These are phyloP conservation scores for Erythrophleum ivorense DNA, from an alignment of 331 rosid genomes.

Conservation along the genomic window DNA sequence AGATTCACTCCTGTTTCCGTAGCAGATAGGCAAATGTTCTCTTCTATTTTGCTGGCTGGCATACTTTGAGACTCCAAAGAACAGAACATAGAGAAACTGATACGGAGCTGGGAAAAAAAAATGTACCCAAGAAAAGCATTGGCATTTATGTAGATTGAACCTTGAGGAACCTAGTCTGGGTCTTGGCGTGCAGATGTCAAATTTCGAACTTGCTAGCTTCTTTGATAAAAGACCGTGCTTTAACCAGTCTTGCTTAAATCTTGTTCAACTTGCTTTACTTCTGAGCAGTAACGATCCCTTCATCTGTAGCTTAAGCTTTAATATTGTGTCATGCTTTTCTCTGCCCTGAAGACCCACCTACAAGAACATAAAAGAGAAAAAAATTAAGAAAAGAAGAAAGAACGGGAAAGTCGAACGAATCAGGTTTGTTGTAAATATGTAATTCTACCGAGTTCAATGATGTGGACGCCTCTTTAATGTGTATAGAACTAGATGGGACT, in stretches of 20 bases:
- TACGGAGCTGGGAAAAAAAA: not conserved
- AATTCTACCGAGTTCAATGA: no score
- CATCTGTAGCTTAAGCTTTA: constrained; percentile 18
- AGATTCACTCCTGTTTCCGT: constrained; percentile 2
- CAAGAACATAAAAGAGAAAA: no score
- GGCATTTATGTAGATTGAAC: constrained; percentile 52
- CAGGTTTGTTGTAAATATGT: no score
- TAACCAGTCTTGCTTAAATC: constrained; percentile 49
- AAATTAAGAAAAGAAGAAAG: no score
- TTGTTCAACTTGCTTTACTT: constrained; percentile 32
- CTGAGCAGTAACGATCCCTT: constrained; percentile 1
- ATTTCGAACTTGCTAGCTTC: constrained; percentile 51
- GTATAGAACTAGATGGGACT: no score
- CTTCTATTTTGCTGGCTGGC: not conserved
- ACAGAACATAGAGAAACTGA: not conserved
- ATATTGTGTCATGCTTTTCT: constrained; percentile 39
- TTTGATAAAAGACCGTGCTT: constrained; percentile 49
- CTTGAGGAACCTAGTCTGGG: constrained; percentile 55
- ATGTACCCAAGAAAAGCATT: constrained; percentile 57
- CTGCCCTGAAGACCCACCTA: no score
- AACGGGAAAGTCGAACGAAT: no score
- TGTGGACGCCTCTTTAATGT: no score
- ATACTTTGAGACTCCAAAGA: not conserved
- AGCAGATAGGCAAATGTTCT: not conserved
- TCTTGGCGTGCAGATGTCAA: constrained; percentile 40